Conservation (phyloP, 2,329 filamentous ascomycete genomes). For the Orbilia ellipsospora region DNA sequence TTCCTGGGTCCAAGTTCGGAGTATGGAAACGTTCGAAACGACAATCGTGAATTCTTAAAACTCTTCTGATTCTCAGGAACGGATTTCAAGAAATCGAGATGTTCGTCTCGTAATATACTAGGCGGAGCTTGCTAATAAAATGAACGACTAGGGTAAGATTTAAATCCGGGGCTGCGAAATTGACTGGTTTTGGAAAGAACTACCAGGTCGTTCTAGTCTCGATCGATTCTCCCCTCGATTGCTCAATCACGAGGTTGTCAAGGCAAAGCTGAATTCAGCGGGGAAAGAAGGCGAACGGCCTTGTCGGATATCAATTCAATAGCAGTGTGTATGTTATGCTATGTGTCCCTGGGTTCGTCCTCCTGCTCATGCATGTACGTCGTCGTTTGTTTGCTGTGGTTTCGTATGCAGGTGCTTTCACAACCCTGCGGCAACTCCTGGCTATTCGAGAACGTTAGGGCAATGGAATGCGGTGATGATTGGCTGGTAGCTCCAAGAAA, state of each 20-base stretch:
- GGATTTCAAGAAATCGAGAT: constrained; percentile 6
- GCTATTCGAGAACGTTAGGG: constrained; percentile 51
- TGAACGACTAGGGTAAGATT: constrained; percentile 39
- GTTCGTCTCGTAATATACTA: constrained; percentile 22
- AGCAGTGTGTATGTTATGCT: not conserved
- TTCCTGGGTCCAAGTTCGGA: constrained; percentile 35
- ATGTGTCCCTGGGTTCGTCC: constrained; percentile 23
- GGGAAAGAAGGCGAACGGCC: not conserved
- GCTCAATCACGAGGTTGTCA: constrained; percentile 46
- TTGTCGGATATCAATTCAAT: constrained; percentile 31
- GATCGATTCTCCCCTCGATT: constrained; percentile 22
- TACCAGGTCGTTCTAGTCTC: constrained; percentile 22
- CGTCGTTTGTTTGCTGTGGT: constrained; percentile 13
- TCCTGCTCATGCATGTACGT: constrained; percentile 33
- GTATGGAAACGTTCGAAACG: constrained; percentile 17
- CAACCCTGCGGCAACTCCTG: constrained; percentile 54
- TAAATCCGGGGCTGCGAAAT: constrained; percentile 40
- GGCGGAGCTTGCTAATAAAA: constrained; percentile 20
- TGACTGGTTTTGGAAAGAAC: constrained; percentile 24
- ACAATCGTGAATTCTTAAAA: constrained; percentile 37
- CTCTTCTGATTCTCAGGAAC: constrained; percentile 26
- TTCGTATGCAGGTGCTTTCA: constrained; percentile 50
- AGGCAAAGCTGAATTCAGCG: constrained; percentile 32
- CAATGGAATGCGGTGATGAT: constrained; percentile 55
- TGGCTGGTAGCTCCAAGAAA: constrained; percentile 34